Conservation (phyloP, 73 alveolate species). For the Halteria grandinella region DNA sequence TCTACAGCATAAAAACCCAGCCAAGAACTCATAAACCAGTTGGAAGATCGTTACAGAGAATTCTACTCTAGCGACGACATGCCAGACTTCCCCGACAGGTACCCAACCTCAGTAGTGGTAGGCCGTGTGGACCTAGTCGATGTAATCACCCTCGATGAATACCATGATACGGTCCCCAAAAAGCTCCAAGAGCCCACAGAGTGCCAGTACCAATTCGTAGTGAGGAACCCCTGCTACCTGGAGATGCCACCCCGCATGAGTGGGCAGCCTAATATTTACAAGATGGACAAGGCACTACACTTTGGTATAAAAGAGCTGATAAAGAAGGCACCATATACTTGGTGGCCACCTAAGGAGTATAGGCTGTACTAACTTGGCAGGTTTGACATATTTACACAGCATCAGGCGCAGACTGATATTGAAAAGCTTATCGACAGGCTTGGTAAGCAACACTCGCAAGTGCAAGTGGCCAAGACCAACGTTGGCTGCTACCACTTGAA, state of each 20-base stretch:
- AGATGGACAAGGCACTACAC: slow-evolving; percentile 48
- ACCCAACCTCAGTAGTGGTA: slow-evolving; percentile 76
- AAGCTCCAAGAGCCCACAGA: slow-evolving; percentile 71
- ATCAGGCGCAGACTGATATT: neutral
- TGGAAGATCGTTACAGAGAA: slow-evolving; percentile 64
- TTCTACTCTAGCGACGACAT: slow-evolving; percentile 50
- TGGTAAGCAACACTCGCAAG: neutral
- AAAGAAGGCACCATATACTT: slow-evolving; percentile 40
- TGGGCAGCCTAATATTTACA: slow-evolving; percentile 68
- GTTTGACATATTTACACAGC: slow-evolving; percentile 37
- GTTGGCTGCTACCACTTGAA: slow-evolving; percentile 34
- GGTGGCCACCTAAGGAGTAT: slow-evolving; percentile 74
- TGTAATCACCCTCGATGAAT: slow-evolving; percentile 70
- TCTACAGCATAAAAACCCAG: slow-evolving; percentile 79
- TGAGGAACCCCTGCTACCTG: slow-evolving; percentile 77
- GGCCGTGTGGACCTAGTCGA: slow-evolving; percentile 86
- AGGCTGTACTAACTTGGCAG: slow-evolving; percentile 21
- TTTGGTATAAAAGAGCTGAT: slow-evolving; percentile 63
- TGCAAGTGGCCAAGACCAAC: neutral
- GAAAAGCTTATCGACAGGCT: neutral
- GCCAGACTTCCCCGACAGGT: slow-evolving; percentile 82
- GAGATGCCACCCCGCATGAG: slow-evolving; percentile 76
- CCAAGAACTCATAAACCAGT: slow-evolving; percentile 57
- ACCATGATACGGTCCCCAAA: slow-evolving; percentile 57
- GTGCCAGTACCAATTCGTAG: slow-evolving; percentile 69